Conservation (phyloP, 2,329 filamentous ascomycete genomes). For the Pseudocercospora macadamiae region DNA sequence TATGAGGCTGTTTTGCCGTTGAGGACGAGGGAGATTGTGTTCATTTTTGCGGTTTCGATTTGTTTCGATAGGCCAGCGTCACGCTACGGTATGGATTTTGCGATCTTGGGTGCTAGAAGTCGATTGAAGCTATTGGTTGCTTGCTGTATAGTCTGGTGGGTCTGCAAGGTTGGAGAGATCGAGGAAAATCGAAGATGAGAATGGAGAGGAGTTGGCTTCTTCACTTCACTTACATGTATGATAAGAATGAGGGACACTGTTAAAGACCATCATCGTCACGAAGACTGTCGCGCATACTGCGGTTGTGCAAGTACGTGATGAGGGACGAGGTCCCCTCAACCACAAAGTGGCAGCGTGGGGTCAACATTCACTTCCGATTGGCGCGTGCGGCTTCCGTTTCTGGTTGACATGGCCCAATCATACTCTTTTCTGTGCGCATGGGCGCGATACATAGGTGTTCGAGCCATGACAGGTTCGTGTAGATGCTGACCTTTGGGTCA, state of each 20-base stretch:
- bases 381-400: background rate
- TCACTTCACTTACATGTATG: too few species aligned
- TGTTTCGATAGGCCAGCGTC: background rate
- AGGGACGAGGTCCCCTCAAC: background rate
- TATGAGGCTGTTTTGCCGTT: slow-evolving; percentile 32
- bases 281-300: background rate
- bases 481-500: background rate
- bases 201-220: too few species aligned
- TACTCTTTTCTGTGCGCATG: background rate
- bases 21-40: slow-evolving; percentile 34
- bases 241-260: slow-evolving; percentile 1
- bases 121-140: background rate
- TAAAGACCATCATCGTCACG: background rate
- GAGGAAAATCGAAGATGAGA: background rate
- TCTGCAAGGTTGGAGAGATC: slow-evolving; percentile 3
- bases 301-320: background rate
- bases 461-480: background rate
- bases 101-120: background rate
- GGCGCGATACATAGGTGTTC: background rate
- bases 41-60: slow-evolving; percentile 24
- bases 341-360: background rate
- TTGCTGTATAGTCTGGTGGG: background rate
- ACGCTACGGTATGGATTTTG: background rate
- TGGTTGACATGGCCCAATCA: slow-evolving; percentile 1
- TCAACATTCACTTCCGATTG: slow-evolving; percentile 1